These are phyloP conservation scores for Tulasnella sp. DNA, from an alignment of 768 basidiomycete genomes.

Conservation along the genomic window DNA sequence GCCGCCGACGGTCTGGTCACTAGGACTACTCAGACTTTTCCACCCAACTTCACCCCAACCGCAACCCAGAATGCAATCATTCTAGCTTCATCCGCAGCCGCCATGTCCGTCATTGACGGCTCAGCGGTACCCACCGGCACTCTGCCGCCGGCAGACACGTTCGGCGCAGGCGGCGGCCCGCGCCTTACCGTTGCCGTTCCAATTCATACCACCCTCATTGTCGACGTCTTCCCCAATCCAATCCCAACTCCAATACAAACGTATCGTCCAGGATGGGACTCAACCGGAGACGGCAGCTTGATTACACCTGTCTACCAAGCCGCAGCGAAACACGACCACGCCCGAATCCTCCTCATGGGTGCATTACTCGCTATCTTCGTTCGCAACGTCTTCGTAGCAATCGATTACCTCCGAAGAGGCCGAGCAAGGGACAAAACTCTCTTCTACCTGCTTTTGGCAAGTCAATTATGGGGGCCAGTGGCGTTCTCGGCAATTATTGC, in stretches of 20 bases:
- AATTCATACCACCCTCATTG: conserved; percentile 7
- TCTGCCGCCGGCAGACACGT: conserved; percentile 2
- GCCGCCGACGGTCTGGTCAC: not conserved
- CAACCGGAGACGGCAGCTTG: conserved; percentile 53
- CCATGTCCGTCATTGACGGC: conserved; percentile 12
- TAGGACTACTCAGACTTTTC: not conserved
- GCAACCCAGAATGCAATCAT: not conserved
- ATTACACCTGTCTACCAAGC: conserved; percentile 46
- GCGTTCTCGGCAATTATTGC: conserved; percentile 45
- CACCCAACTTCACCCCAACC: conserved; percentile 19
- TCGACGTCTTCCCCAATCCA: conserved; percentile 25
- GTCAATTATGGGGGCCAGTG: conserved; percentile 51
- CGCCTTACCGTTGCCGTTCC: conserved; percentile 7
- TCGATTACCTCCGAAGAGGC: conserved; percentile 51
- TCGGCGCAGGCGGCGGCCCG: not conserved
- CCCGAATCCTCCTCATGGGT: conserved; percentile 48
- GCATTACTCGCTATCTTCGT: conserved; percentile 50
- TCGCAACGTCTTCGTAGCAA: conserved; percentile 50
- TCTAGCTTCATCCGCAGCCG: not conserved
- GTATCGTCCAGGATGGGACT: conserved; percentile 47
- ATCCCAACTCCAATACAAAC: conserved; percentile 42
- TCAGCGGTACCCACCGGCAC: not conserved
- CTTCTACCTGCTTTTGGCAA: conserved; percentile 54
- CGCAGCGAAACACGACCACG: conserved; percentile 43
- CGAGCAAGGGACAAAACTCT: conserved; percentile 55